phyloP scores from a whole-genome alignment of 805 yeast genomes.

The Ogataea nitratoaversa region DNA sequence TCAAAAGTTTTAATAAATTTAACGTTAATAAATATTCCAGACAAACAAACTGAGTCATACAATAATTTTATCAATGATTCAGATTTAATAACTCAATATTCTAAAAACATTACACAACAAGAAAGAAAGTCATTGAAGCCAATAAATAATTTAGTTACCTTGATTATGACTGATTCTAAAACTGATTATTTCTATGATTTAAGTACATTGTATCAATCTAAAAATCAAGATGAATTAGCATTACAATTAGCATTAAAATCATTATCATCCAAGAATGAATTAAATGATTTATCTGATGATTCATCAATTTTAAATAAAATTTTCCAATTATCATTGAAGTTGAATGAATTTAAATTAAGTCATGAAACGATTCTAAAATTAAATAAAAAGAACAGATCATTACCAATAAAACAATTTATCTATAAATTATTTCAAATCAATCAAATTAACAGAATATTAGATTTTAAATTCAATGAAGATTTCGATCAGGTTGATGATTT shows the following conservation, averaged over 20 bases:
- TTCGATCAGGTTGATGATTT: conserved; percentile 39
- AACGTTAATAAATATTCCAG: conserved; percentile 22
- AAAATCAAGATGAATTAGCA: conserved; percentile 30
- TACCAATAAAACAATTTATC: conserved; percentile 32
- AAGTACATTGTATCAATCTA: conserved; percentile 33
- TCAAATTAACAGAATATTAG: conserved; percentile 35
- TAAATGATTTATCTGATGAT: conserved; percentile 19
- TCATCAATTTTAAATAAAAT: conserved; percentile 19
- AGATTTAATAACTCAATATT: conserved; percentile 25
- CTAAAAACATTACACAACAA: conserved; percentile 10
- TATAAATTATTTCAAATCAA: conserved; percentile 36
- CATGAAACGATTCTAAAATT: conserved; percentile 26
- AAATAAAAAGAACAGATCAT: conserved; percentile 18
- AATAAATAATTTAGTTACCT: conserved; percentile 14
- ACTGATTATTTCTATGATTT: conserved; percentile 36
- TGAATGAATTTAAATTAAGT: conserved; percentile 28
- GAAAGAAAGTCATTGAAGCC: conserved; percentile 19
- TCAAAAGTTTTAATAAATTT: conserved; percentile 25
- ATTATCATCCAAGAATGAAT: conserved; percentile 16
- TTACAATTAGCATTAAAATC: conserved; percentile 30
- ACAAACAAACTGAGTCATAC: conserved; percentile 23
- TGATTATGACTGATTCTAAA: conserved; percentile 28
- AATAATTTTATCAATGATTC: conserved; percentile 27
- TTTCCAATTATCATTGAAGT: conserved; percentile 29
- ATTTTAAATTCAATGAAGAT: conserved; percentile 42